Percentiles rank a stretch among this genome's conserved stretches.
These are phyloP conservation scores for Vitis amurensis DNA, from an alignment of 164 flowering plant genomes.

Conservation along the genomic window DNA sequence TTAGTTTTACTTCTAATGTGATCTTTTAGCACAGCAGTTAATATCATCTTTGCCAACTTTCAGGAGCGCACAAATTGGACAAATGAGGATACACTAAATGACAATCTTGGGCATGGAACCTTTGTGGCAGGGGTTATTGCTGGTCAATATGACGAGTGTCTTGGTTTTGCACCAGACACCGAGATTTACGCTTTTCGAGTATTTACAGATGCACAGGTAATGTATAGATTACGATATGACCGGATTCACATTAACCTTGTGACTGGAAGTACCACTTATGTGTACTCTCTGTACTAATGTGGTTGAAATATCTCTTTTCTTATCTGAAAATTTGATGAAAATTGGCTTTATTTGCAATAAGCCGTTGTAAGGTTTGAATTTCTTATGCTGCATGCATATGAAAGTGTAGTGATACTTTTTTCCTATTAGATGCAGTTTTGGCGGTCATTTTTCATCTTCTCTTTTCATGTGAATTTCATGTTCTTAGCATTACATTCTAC, in stretches of 20 bases:
- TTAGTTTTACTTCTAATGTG: neutral
- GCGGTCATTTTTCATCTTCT: no score
- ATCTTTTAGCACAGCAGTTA: neutral
- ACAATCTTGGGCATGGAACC: slow-evolving; percentile 99
- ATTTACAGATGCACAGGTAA: slow-evolving; percentile 99
- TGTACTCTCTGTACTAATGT: no score
- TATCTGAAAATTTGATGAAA: no score
- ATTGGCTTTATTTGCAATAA: no score
- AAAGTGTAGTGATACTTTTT: no score
- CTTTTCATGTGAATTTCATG: no score
- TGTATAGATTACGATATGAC: slow-evolving; percentile 21
- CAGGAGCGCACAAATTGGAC: slow-evolving; percentile 99
- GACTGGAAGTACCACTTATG: neutral
- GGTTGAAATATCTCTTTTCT: no score
- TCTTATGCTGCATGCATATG: no score
- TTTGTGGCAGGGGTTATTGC: slow-evolving; percentile 99
- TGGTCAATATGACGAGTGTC: slow-evolving; percentile 87
- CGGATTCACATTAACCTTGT: neutral
- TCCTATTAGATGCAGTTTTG: no score
- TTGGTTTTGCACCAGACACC: slow-evolving; percentile 98
- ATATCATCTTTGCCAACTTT: slow-evolving; percentile 8
- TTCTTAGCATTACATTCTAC: no score
- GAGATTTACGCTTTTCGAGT: slow-evolving; percentile 98
- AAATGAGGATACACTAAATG: slow-evolving; percentile 90
- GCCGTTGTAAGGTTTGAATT: no score